A percentile compares a stretch with the other conserved stretches of the same genome.
Conservation (phyloP, 306 rosid genomes). For the Citrullus amarus region DNA sequence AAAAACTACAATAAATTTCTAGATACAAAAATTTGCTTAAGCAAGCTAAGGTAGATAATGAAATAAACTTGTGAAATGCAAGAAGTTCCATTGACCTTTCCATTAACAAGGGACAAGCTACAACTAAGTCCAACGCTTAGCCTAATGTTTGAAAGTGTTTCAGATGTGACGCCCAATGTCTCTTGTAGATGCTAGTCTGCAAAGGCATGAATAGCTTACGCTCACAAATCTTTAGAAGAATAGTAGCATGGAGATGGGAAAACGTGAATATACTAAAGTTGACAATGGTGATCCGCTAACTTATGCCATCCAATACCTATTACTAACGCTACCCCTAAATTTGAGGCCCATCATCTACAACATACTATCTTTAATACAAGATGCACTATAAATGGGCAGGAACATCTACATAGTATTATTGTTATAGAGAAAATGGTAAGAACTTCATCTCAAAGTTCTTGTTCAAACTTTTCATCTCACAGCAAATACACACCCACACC, state of each 20-base stretch:
- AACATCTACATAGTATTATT: neutral
- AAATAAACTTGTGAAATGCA: neutral
- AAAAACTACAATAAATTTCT: neutral
- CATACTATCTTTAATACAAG: neutral
- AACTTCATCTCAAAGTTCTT: neutral
- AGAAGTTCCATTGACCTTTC: neutral
- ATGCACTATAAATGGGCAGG: neutral
- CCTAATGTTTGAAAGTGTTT: neutral
- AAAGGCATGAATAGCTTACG: neutral
- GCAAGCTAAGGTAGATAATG: neutral
- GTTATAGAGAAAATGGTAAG: neutral
- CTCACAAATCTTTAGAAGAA: neutral
- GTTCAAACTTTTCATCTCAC: neutral
- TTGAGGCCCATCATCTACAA: neutral
- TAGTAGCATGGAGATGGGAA: neutral
- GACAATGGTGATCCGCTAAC: neutral
- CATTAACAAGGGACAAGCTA: neutral
- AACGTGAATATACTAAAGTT: neutral
- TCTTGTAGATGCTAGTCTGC: neutral
- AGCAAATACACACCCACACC: neutral
- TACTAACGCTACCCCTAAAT: neutral
- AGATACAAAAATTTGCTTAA: neutral
- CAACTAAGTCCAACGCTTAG: neutral
- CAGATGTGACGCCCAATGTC: neutral
- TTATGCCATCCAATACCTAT: neutral